Evolutionary conservation across 2,329 filamentous ascomycete species (phyloP), one percentile per base, ranked within the genome.

Genomic region (Aspergillus uvarum): DNA sequence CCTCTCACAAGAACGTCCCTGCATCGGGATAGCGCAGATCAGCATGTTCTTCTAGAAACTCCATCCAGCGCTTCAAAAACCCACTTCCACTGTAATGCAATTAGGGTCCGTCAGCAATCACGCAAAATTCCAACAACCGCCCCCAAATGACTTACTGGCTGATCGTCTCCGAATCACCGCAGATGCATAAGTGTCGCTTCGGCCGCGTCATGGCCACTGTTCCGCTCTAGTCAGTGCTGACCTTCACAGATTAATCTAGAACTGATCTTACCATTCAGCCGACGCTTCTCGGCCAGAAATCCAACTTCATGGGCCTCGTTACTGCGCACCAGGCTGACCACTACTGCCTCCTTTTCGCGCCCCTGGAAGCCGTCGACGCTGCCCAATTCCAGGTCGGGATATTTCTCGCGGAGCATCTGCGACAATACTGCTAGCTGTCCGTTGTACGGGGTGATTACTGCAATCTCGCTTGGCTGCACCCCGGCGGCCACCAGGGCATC

Each of bases 361-460:
- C 95, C 95, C 76, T 99, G 95, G 74, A 99, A 99, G 2, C 94
- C 95, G 75, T 99, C 95, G 2, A 99, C 91, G 69, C 92, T 96
- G 35, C 95, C 95, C n/a, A 99, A 82, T 75, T 99, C 95, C 54
- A 99, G 87, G 12, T 89, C 92, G 0, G 90, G 89, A 68, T 89
- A 96, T 44, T 82, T 80, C 61, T 95, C 90, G 72, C 94, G 95
- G 53, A 99, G 83, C 65, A 89, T 82, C 42, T 82, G 80, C 12
- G 92, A 88, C 54, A 98, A 81, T 11, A 96, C 77, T 4, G 90
- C 89, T 38, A 97, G 84, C 85, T 96, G 95, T 14, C 91, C 95
- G 78, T 97, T 98, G 78, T 99, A 99, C 44, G 95, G 95, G 51
- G 95, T 97, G 56, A 99, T 88, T 12, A 98, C 88, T 1, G 94